Conservation (phyloP, 768 basidiomycete genomes). For the Kwoniella sp. region DNA sequence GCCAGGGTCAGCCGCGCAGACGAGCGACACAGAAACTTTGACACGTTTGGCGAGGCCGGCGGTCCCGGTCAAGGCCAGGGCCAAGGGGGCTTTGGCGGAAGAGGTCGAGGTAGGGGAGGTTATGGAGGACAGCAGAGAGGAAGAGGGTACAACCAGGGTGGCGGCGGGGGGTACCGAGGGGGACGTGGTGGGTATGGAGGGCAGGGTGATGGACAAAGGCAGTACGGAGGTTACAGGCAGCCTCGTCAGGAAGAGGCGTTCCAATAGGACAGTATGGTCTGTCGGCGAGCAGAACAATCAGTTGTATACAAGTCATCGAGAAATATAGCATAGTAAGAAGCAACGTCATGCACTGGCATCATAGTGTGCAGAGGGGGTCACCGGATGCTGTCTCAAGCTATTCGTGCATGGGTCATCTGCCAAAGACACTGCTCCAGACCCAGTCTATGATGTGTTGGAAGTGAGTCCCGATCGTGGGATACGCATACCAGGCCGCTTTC, state of each 20-base stretch:
- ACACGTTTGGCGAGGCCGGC: slow-evolving; percentile 45
- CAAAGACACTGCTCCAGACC: slow-evolving; percentile 21
- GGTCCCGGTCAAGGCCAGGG: slow-evolving; percentile 5
- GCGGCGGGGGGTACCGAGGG: slow-evolving; percentile 6
- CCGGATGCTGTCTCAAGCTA: background rate
- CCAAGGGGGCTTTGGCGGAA: slow-evolving; percentile 9
- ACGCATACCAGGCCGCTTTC: slow-evolving; percentile 23
- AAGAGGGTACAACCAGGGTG: slow-evolving; percentile 1
- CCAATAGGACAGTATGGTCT: too few species aligned
- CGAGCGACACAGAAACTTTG: slow-evolving; percentile 39
- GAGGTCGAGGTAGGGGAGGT: slow-evolving; percentile 17
- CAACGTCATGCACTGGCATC: background rate
- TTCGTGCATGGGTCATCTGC: too few species aligned
- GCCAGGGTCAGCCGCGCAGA: slow-evolving; percentile 26
- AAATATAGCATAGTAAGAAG: too few species aligned
- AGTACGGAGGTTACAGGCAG: background rate
- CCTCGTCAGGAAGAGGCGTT: too few species aligned
- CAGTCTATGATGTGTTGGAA: slow-evolving; percentile 21
- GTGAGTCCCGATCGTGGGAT: slow-evolving; percentile 5
- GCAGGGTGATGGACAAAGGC: slow-evolving; percentile 1
- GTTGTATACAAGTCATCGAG: too few species aligned
- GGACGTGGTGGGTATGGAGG: slow-evolving; percentile 19
- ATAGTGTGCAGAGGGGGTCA: background rate
- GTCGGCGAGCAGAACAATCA: too few species aligned
- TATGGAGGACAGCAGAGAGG: slow-evolving; percentile 6